A percentile compares a stretch with the other conserved stretches of the same genome.
phyloP scores from a whole-genome alignment of 306 rosid species.

The Amphicarpaea edgeworthii region DNA sequence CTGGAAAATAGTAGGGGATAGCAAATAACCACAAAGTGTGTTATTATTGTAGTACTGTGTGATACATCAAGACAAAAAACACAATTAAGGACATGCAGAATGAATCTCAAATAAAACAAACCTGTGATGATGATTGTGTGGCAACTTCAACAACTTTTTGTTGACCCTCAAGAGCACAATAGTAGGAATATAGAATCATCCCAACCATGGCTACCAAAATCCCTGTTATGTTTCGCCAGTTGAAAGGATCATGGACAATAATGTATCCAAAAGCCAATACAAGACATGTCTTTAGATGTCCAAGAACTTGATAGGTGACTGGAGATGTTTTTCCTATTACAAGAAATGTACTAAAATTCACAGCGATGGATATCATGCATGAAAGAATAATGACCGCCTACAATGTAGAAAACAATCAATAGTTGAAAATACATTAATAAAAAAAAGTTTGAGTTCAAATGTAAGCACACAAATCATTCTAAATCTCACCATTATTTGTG shows the following conservation, averaged over 20 bases:
- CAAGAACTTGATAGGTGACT: slow-evolving; percentile 94
- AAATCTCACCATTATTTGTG: slow-evolving; percentile 82
- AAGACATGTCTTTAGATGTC: slow-evolving; percentile 94
- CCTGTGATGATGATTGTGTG: slow-evolving; percentile 58
- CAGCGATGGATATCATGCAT: slow-evolving; percentile 86
- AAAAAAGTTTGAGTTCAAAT: neutral
- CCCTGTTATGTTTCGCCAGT: slow-evolving; percentile 87
- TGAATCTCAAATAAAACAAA: slow-evolving; percentile 40
- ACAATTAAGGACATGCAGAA: neutral
- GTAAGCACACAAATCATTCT: neutral
- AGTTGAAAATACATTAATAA: slow-evolving; percentile 10
- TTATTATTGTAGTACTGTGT: slow-evolving; percentile 2
- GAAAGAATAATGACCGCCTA: slow-evolving; percentile 81
- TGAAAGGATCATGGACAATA: slow-evolving; percentile 81
- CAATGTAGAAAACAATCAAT: slow-evolving; percentile 35
- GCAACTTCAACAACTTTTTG: slow-evolving; percentile 67
- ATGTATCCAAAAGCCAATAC: slow-evolving; percentile 90
- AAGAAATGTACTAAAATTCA: slow-evolving; percentile 94
- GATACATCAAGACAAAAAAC: neutral
- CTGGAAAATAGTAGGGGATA: slow-evolving; percentile 50
- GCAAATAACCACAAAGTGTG: slow-evolving; percentile 28
- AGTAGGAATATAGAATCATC: slow-evolving; percentile 85
- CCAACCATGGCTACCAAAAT: slow-evolving; percentile 84
- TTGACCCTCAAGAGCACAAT: slow-evolving; percentile 72
- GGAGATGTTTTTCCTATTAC: slow-evolving; percentile 97